Conservation (phyloP, 495 filamentous ascomycete species). For the Penicillium dipodomyicola region DNA sequence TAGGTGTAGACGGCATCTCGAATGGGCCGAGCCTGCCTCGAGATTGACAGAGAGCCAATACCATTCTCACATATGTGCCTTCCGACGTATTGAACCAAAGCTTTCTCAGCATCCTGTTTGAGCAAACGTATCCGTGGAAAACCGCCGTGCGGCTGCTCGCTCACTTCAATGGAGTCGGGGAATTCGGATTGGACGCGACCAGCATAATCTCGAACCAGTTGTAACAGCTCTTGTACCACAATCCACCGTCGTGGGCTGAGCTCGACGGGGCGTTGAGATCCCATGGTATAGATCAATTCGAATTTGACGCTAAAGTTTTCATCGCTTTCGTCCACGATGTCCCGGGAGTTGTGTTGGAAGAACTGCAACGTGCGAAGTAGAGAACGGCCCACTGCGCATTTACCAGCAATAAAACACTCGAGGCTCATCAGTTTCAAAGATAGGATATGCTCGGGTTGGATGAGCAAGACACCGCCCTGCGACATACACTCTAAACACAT, state of each 20-base stretch:
- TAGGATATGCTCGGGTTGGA: constrained; percentile 69
- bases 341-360: constrained; percentile 41
- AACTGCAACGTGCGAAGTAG: constrained; percentile 44
- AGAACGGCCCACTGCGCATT: constrained; percentile 21
- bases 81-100: constrained; percentile 12
- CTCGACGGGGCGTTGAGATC: constrained; percentile 53
- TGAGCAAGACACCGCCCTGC: constrained; percentile 54
- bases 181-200: constrained; percentile 17
- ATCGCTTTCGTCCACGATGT: constrained; percentile 67
- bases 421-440: constrained; percentile 66
- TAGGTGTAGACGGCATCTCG: too few species aligned
- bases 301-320: constrained; percentile 60
- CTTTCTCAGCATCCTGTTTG: constrained; percentile 8
- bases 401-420: constrained; percentile 42
- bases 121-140: constrained; percentile 28
- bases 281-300: constrained; percentile 68
- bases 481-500: constrained; percentile 45
- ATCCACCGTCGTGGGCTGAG: constrained; percentile 59
- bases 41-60: too few species aligned
- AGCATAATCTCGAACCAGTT: constrained; percentile 36
- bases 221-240: constrained; percentile 54
- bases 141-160: constrained; percentile 8
- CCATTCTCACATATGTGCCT: constrained; percentile 17
- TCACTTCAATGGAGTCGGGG: constrained; percentile 36
- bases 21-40: too few species aligned